Evolutionary conservation across 495 filamentous ascomycete species (phyloP).

Genomic region (Aspergillus bridgeri): DNA sequence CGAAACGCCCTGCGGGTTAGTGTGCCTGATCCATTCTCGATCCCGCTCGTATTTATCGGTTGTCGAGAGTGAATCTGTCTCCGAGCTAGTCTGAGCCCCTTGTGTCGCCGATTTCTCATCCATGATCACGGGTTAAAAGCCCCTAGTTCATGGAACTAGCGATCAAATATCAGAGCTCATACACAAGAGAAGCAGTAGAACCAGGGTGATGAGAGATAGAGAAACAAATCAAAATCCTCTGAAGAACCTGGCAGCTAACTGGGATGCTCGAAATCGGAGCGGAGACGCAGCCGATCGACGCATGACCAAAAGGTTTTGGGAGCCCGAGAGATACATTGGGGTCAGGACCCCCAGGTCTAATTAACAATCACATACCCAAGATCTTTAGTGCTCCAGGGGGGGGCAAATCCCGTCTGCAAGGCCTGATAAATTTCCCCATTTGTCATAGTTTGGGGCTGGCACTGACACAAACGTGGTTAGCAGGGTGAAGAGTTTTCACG

Average conservation of each 20-base stretch:
- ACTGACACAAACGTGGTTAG: not conserved
- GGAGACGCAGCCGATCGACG: not conserved
- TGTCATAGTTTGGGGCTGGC: not conserved
- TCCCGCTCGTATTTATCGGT: constrained; percentile 24
- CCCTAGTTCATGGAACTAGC: not conserved
- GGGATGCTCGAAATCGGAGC: not conserved
- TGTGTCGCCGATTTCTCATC: constrained; percentile 19
- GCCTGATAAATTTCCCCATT: not conserved
- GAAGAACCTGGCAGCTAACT: not conserved
- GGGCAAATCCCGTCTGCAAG: not conserved
- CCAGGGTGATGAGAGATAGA: not conserved
- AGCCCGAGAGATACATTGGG: not conserved
- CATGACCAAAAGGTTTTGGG: not conserved
- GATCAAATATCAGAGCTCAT: too few relatives aligned
- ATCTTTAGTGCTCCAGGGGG: not conserved
- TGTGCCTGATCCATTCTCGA: constrained; percentile 28
- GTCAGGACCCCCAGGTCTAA: not conserved
- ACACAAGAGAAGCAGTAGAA: not conserved
- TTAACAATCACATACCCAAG: not conserved
- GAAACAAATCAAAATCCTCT: not conserved
- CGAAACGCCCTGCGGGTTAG: constrained; percentile 46
- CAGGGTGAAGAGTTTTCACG: not conserved
- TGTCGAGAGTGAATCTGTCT: constrained; percentile 21
- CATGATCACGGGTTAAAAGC: not conserved
- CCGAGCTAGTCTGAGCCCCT: constrained; percentile 23